phyloP scores from a whole-genome alignment of 805 yeast species.

The Metschnikowia proteae region DNA sequence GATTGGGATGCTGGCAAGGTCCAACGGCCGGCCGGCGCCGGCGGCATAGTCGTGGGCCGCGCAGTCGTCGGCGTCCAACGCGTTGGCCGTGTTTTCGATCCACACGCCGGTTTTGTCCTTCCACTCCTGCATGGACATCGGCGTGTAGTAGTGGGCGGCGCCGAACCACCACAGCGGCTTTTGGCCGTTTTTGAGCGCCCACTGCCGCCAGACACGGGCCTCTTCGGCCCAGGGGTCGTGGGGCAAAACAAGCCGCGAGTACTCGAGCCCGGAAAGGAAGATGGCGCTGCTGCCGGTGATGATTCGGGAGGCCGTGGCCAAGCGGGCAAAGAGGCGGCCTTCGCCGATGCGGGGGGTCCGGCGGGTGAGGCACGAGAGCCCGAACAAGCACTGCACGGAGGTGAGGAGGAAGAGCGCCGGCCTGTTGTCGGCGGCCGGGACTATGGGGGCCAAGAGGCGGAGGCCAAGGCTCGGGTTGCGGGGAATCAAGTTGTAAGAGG shows the following conservation, averaged over 20 bases:
- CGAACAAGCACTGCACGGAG: constrained; percentile 51
- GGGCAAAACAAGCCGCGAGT: constrained; percentile 44
- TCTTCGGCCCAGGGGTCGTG: constrained; percentile 74
- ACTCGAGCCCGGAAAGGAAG: constrained; percentile 56
- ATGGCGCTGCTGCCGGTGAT: constrained; percentile 32
- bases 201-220: constrained; percentile 50
- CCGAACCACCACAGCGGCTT: constrained; percentile 64
- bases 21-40: not conserved
- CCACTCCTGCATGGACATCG: constrained; percentile 46
- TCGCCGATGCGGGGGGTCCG: constrained; percentile 14
- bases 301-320: constrained; percentile 7
- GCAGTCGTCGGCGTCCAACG: constrained; percentile 8
- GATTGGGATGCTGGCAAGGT: constrained; percentile 12
- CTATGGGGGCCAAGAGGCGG: constrained; percentile 64
- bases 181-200: constrained; percentile 48
- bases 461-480: constrained; percentile 56
- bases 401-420: constrained; percentile 51
- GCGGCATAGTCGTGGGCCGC: not conserved
- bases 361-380: constrained; percentile 25
- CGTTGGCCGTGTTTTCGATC: constrained; percentile 15
- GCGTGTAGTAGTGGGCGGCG: constrained; percentile 50
- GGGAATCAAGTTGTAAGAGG: constrained; percentile 8
- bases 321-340: constrained; percentile 9
- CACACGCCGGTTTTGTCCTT: constrained; percentile 21
- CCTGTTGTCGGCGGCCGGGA: constrained; percentile 66